phyloP scores from a whole-genome alignment of 2,329 filamentous ascomycete genomes.

The Colletotrichum sp. region DNA sequence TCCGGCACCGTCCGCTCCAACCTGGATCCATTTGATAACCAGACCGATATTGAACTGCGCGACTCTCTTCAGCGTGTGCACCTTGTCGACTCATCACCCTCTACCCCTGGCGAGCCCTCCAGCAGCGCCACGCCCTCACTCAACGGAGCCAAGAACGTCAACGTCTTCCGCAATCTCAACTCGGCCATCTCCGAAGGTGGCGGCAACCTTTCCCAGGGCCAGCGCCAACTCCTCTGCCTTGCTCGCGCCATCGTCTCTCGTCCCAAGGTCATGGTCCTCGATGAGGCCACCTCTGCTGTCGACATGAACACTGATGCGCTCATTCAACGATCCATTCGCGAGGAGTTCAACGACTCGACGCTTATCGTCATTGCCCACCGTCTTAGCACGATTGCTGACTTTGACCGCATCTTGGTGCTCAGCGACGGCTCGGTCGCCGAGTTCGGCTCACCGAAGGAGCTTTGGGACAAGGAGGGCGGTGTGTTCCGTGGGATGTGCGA shows the following conservation, averaged over 20 bases:
- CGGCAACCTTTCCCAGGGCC: conserved; percentile 76
- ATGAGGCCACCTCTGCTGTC: conserved; percentile 80
- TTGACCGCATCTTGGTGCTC: conserved; percentile 75
- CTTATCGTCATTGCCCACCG: conserved; percentile 67
- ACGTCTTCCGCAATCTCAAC: conserved; percentile 67
- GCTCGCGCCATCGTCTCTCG: conserved; percentile 74
- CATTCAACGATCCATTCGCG: conserved; percentile 75
- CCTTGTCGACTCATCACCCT: conserved; percentile 53
- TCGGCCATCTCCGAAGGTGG: conserved; percentile 74
- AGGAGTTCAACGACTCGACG: conserved; percentile 73
- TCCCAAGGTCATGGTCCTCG: conserved; percentile 79
- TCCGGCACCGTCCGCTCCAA: conserved; percentile 79
- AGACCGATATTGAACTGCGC: conserved; percentile 70
- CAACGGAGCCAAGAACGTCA: conserved; percentile 56
- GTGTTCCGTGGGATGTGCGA: conserved; percentile 69
- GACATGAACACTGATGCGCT: conserved; percentile 78
- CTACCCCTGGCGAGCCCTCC: conserved; percentile 44
- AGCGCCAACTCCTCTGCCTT: conserved; percentile 77
- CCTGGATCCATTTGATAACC: conserved; percentile 76
- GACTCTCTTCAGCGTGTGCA: conserved; percentile 75
- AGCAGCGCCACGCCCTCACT: conserved; percentile 28
- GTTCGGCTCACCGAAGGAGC: conserved; percentile 66
- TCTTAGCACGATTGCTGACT: conserved; percentile 78
- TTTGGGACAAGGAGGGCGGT: conserved; percentile 59
- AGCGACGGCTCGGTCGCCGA: conserved; percentile 71